phyloP scores from a whole-genome alignment of 176 grass and related monocot genomes.

The Eleusine coracana region DNA sequence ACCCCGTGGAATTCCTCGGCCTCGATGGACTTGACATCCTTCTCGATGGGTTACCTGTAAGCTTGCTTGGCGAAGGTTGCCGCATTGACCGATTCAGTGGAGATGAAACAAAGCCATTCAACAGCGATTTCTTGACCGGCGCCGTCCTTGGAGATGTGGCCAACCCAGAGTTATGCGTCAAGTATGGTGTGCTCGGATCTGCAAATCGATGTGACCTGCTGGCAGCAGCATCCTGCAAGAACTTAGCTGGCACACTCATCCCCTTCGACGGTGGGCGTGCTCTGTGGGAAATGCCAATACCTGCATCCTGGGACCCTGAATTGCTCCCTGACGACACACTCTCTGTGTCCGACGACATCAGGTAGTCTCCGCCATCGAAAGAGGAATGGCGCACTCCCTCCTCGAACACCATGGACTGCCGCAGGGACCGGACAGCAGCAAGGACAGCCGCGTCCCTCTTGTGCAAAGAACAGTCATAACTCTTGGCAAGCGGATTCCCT shows the following conservation, averaged over 20 bases:
- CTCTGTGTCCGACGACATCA: constrained; percentile 82
- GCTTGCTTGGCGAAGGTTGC: constrained; percentile 60
- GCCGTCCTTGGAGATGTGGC: constrained; percentile 51
- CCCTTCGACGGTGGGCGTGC: constrained; percentile 30
- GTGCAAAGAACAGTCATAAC: constrained; percentile 75
- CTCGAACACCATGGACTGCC: constrained; percentile 75
- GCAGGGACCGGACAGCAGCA: constrained; percentile 64
- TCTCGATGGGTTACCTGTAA: constrained; percentile 47
- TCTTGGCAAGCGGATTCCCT: constrained; percentile 72
- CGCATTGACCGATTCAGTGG: constrained; percentile 54
- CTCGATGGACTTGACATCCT: constrained; percentile 68
- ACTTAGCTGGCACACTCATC: constrained; percentile 65
- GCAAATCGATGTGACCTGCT: constrained; percentile 46
- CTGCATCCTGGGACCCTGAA: constrained; percentile 63
- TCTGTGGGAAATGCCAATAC: constrained; percentile 43
- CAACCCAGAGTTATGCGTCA: constrained; percentile 35
- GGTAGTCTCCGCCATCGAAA: constrained; percentile 54
- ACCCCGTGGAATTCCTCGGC: constrained; percentile 42
- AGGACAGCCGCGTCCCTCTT: constrained; percentile 66
- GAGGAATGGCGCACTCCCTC: constrained; percentile 48
- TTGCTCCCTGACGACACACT: constrained; percentile 85
- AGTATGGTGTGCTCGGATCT: constrained; percentile 57
- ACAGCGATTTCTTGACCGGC: constrained; percentile 57
- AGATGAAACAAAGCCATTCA: constrained; percentile 52
- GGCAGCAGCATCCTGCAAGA: constrained; percentile 57